Percentiles rank a stretch among this genome's conserved stretches.
These are phyloP conservation scores for Mytilinidion resinicola DNA, from an alignment of 495 filamentous ascomycete species.

Conservation along the genomic window DNA sequence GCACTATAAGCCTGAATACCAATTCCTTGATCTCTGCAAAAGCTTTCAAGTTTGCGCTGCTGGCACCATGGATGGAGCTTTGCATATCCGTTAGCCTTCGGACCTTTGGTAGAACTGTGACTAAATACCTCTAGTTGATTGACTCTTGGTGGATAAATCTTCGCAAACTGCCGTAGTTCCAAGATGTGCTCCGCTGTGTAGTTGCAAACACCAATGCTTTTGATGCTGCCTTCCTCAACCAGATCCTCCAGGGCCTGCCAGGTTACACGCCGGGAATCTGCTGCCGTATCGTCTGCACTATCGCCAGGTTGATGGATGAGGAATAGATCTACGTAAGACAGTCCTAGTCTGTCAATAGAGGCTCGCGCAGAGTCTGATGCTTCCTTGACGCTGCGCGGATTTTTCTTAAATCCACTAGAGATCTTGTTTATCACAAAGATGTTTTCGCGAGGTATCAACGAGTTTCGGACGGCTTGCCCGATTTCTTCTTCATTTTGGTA, in stretches of 20 bases:
- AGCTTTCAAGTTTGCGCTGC: conserved; percentile 51
- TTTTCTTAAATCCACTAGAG: conserved; percentile 43
- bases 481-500: conserved; percentile 62
- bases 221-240: conserved; percentile 49
- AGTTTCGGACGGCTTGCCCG: conserved; percentile 52
- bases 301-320: conserved; percentile 53
- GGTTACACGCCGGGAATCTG: conserved; percentile 48
- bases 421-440: conserved; percentile 66
- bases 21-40: conserved; percentile 54
- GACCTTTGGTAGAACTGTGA: neutral
- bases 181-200: conserved; percentile 55
- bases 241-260: conserved; percentile 60
- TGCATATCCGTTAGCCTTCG: neutral
- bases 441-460: conserved; percentile 47
- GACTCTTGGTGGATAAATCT: conserved; percentile 56
- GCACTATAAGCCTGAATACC: conserved; percentile 59
- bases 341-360: neutral
- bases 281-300: conserved; percentile 36
- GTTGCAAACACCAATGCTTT: conserved; percentile 63
- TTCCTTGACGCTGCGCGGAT: conserved; percentile 54
- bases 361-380: conserved; percentile 44
- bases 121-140: conserved; percentile 53
- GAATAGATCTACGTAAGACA: conserved; percentile 58
- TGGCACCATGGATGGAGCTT: conserved; percentile 60
- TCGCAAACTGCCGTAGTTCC: conserved; percentile 55